Evolutionary conservation across 2,329 filamentous ascomycete species (phyloP).

Genomic region (Sphaceloma murrayae): DNA sequence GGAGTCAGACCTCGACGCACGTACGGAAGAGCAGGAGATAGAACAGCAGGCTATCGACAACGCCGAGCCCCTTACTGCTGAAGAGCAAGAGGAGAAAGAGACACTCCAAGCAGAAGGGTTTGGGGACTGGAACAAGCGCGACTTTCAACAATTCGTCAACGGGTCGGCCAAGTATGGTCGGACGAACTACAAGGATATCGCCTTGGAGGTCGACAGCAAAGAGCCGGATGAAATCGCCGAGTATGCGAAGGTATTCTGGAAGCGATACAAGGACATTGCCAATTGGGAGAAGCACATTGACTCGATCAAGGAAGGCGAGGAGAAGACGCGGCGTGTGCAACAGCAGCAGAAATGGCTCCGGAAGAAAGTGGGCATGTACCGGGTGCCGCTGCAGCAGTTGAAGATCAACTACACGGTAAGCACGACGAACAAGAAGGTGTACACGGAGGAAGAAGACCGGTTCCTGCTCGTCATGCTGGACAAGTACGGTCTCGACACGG

Average conservation of each 20-base stretch:
- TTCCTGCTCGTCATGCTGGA: slow-evolving; percentile 92
- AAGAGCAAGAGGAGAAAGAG: slow-evolving; percentile 80
- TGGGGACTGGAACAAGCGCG: slow-evolving; percentile 87
- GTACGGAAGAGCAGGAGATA: slow-evolving; percentile 75
- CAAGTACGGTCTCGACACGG: slow-evolving; percentile 82
- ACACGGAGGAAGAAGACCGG: slow-evolving; percentile 94
- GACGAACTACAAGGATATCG: slow-evolving; percentile 72
- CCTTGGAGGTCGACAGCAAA: slow-evolving; percentile 87
- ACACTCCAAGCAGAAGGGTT: slow-evolving; percentile 76
- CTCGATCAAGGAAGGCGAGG: slow-evolving; percentile 86
- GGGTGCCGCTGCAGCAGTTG: slow-evolving; percentile 93
- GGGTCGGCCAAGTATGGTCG: slow-evolving; percentile 89
- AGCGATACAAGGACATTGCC: slow-evolving; percentile 79
- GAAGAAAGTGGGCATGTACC: slow-evolving; percentile 93
- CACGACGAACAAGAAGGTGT: slow-evolving; percentile 99
- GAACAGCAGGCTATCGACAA: slow-evolving; percentile 92
- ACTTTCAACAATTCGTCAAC: slow-evolving; percentile 97
- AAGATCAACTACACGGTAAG: slow-evolving; percentile 99
- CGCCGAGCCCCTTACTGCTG: slow-evolving; percentile 76
- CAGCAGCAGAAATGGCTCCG: slow-evolving; percentile 87
- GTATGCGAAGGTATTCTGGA: slow-evolving; percentile 95
- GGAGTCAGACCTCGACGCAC: slow-evolving; percentile 75
- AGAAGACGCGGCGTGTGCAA: slow-evolving; percentile 76
- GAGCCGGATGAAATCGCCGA: slow-evolving; percentile 71
- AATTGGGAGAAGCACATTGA: slow-evolving; percentile 85